Evolutionary conservation across 179 eudicot genomes (phyloP).

Genomic region (Silene noctiflora): DNA sequence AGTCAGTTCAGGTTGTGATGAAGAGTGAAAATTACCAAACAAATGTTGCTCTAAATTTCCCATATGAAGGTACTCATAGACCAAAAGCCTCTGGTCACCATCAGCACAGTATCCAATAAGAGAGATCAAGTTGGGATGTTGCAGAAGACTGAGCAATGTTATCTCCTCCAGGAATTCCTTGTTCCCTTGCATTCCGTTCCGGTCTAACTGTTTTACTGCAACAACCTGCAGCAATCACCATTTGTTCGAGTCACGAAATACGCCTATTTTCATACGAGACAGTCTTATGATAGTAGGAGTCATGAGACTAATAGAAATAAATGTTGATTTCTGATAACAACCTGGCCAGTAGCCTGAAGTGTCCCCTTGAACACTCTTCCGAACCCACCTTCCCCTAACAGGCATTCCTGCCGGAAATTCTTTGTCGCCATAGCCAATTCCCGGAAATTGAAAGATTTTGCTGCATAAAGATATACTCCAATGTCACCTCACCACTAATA

Average conservation of each 20-base stretch:
- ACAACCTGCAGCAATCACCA: slow-evolving; percentile 35
- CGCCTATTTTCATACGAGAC: too few species aligned
- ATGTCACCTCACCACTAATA: not conserved
- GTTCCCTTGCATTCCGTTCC: slow-evolving; percentile 47
- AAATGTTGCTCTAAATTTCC: slow-evolving; percentile 45
- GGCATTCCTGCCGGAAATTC: slow-evolving; percentile 53
- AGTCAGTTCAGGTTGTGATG: not conserved
- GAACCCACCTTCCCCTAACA: slow-evolving; percentile 55
- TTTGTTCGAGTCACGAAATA: slow-evolving; percentile 8
- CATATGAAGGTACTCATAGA: slow-evolving; percentile 38
- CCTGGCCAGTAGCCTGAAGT: slow-evolving; percentile 40
- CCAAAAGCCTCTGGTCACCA: slow-evolving; percentile 50
- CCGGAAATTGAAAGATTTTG: slow-evolving; percentile 41
- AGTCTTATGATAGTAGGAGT: too few species aligned
- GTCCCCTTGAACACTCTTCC: slow-evolving; percentile 50
- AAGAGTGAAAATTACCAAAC: slow-evolving; percentile 30
- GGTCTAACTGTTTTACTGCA: slow-evolving; percentile 50
- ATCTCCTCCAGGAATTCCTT: slow-evolving; percentile 39
- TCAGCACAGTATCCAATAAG: slow-evolving; percentile 51
- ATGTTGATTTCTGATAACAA: not conserved
- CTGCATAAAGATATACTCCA: slow-evolving; percentile 18
- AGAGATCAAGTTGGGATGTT: slow-evolving; percentile 36
- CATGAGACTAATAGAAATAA: too few species aligned
- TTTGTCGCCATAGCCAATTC: slow-evolving; percentile 55
- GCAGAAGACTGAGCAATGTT: slow-evolving; percentile 34